Evolutionary conservation across 73 alveolate species (phyloP), one percentile per base, ranked within the genome.

Genomic region (Uronychia binucleata): DNA sequence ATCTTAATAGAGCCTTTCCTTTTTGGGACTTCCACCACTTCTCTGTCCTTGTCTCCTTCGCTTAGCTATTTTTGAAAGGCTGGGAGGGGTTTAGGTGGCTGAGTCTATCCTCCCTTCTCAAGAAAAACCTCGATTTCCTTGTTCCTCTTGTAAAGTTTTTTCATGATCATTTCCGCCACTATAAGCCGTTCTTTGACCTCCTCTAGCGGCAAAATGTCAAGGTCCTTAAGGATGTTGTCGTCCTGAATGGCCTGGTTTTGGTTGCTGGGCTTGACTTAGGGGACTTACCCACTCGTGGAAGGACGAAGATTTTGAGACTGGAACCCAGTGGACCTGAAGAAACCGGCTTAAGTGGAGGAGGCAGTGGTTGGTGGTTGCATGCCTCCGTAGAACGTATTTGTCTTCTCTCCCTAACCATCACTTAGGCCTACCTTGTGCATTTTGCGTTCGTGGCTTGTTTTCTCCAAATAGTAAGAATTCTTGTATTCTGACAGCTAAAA

Each of bases 81-180:
- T 46, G 5, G 19, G 67, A 46, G 67, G 19, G 5, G 5, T 46
- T 19, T 5, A 11, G 67, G 67, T 11, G 5, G n/a, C 19, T 46
- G 67, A 46, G 67, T 11, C 19, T 46, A 46, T 5, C 67, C 19
- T 19, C 67, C 19, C 67, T 46, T 5, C 88, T 59, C n/a, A 1
- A 31, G 34, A n/a, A 30, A 30, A 1, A 27, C 81, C 34, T 87
- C 93, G 19, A 87, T 26, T 33, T 87, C 93, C 34, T 74, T 87
- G 33, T 75, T 87, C 31, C 93, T 58, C 28, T 79, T 67, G 57
- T 87, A 87, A 11, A 87, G 59, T 75, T 87, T 87, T 75, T 87
- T 87, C 88, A 87, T 67, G 1, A 87, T 67, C 33, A 81, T 87
- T 59, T 87, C 93, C 13, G 89, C 85, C 28, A 87, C 93, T 8